Conservation (phyloP, 208 protist genomes). For the Crithidia fasciculata region DNA sequence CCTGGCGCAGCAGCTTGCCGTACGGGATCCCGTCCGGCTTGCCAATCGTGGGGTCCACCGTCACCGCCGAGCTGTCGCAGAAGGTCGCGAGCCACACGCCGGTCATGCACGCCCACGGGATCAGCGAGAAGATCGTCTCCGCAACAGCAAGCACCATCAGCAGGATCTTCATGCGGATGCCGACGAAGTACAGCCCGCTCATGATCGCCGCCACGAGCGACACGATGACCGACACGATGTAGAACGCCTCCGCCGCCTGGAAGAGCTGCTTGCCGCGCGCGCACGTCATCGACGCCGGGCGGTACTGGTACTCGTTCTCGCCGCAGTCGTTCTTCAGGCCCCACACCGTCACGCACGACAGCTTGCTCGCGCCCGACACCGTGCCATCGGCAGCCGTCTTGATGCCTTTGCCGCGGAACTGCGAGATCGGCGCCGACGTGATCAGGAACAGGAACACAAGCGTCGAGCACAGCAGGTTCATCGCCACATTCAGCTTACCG, state of each 20-base stretch:
- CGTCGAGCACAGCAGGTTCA: conserved; percentile 52
- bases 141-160: conserved; percentile 34
- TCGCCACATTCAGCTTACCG: conserved; percentile 41
- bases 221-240: conserved; percentile 64
- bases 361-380: conserved; percentile 27
- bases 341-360: conserved; percentile 59
- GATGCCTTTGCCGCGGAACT: conserved; percentile 55
- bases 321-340: conserved; percentile 61
- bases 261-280: conserved; percentile 42
- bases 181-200: conserved; percentile 36
- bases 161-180: conserved; percentile 26
- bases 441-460: conserved; percentile 59
- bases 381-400: background rate
- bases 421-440: conserved; percentile 55
- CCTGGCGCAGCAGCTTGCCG: conserved; percentile 28
- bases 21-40: conserved; percentile 34
- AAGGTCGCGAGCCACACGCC: conserved; percentile 42
- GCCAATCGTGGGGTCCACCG: conserved; percentile 12
- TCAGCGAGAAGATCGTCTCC: conserved; percentile 35
- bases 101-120: conserved; percentile 66
- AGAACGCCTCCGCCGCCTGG: conserved; percentile 56
- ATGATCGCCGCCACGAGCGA: conserved; percentile 37
- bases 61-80: conserved; percentile 27
- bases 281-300: conserved; percentile 20
- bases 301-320: conserved; percentile 29